Conservation (phyloP, 2,329 filamentous ascomycete species). For the Fusarium ambrosium region DNA sequence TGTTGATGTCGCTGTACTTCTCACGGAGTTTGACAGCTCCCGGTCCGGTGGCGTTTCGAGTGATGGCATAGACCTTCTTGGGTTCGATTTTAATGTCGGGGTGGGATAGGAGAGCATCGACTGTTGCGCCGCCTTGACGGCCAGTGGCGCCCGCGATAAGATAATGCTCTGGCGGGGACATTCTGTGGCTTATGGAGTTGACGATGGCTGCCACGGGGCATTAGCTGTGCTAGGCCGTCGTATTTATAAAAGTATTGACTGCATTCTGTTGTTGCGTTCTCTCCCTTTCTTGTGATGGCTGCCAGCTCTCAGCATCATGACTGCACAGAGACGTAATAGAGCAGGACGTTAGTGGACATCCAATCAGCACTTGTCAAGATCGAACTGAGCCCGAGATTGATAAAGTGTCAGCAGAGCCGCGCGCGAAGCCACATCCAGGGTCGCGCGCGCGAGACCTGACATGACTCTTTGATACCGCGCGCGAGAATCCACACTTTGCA, state of each 20-base stretch:
- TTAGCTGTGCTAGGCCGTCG: neutral
- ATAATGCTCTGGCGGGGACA: constrained; percentile 21
- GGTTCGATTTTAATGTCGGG: constrained; percentile 58
- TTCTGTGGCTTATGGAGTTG: neutral
- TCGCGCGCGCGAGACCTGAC: neutral
- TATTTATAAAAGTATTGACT: neutral
- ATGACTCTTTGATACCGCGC: neutral
- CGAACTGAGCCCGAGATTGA: neutral
- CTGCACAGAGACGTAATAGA: neutral
- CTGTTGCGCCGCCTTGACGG: constrained; percentile 48
- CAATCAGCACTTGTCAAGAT: neutral
- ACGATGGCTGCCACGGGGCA: neutral
- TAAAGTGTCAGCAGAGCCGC: neutral
- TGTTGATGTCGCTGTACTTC: constrained; percentile 58
- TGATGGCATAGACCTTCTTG: constrained; percentile 60
- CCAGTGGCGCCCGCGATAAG: constrained; percentile 49
- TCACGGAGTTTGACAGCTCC: constrained; percentile 51
- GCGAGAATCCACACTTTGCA: neutral
- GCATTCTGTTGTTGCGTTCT: neutral
- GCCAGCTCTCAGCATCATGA: neutral
- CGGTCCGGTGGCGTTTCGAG: constrained; percentile 61
- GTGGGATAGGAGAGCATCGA: constrained; percentile 45
- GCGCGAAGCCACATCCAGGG: neutral
- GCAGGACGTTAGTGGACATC: neutral
- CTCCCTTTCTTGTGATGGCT: neutral